Conservation (phyloP, 139 green algal species). For the Diplosphaera chodatii region DNA sequence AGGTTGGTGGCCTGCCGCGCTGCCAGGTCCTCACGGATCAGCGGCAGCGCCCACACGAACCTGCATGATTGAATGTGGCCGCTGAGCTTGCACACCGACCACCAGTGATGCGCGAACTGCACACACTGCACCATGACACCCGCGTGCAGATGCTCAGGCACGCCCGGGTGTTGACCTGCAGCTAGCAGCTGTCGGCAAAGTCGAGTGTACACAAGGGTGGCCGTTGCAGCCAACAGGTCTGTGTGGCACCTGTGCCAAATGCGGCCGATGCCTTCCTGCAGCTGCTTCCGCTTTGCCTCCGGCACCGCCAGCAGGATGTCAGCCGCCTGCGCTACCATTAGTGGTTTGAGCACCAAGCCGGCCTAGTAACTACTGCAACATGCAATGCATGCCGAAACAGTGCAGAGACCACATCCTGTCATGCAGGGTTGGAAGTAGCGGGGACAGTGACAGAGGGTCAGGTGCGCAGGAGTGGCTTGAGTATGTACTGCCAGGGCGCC, state of each 20-base stretch:
- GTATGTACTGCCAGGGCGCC: too few relatives aligned
- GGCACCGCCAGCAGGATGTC: constrained; percentile 33
- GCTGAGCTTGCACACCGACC: neutral
- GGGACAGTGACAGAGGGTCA: too few relatives aligned
- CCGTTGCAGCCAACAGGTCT: too few relatives aligned
- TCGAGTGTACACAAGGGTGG: neutral
- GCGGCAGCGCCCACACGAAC: neutral
- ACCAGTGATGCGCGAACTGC: neutral
- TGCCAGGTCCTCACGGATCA: neutral
- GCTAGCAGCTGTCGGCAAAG: neutral
- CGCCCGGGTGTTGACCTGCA: too few relatives aligned
- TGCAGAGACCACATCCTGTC: constrained; percentile 2
- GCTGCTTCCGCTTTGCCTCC: constrained; percentile 6
- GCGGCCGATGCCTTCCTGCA: constrained; percentile 24
- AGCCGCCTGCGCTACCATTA: constrained; percentile 27
- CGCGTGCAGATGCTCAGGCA: too few relatives aligned
- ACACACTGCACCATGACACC: neutral
- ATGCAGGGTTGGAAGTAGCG: too few relatives aligned
- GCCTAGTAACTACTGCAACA: neutral
- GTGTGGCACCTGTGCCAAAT: constrained; percentile 42
- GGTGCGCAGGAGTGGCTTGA: too few relatives aligned
- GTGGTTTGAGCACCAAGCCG: neutral
- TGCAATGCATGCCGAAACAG: neutral
- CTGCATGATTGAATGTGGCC: neutral
- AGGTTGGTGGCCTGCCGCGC: neutral